Conservation (phyloP, 108 stramenopile species). For the Bacterosira constricta region DNA sequence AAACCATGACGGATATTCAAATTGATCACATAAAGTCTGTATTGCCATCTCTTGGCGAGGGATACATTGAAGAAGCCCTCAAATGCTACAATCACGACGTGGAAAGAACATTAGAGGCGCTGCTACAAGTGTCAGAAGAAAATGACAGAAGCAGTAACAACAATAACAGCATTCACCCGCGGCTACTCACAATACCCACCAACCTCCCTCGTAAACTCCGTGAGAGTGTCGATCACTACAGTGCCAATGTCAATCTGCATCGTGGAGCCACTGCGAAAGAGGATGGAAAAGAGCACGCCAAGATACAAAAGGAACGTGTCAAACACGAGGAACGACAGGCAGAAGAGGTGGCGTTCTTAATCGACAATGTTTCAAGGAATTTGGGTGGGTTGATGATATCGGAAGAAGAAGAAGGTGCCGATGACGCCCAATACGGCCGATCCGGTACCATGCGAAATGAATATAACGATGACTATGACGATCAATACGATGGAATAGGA, state of each 20-base stretch:
- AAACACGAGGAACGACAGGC: conserved; percentile 52
- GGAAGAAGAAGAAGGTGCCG: not conserved
- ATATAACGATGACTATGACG: conserved; percentile 89
- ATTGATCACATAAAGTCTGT: conserved; percentile 47
- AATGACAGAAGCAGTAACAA: not conserved
- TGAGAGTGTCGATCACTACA: conserved; percentile 31
- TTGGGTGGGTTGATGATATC: conserved; percentile 8
- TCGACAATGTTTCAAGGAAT: conserved; percentile 42
- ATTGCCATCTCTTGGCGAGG: conserved; percentile 78
- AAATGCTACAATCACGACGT: conserved; percentile 69
- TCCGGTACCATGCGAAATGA: conserved; percentile 36
- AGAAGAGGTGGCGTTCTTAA: conserved; percentile 62
- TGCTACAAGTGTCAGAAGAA: conserved; percentile 48
- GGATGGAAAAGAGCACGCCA: conserved; percentile 58
- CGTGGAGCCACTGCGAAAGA: conserved; percentile 49
- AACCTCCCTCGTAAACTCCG: conserved; percentile 48
- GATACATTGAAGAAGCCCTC: conserved; percentile 81
- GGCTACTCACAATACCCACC: conserved; percentile 27
- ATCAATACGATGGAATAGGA: conserved; percentile 84
- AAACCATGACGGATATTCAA: conserved; percentile 41
- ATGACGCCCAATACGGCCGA: conserved; percentile 3
- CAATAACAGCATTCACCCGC: conserved; percentile 31
- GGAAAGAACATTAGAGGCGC: conserved; percentile 58
- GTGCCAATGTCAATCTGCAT: conserved; percentile 35
- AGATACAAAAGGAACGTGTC: conserved; percentile 57